A percentile compares a stretch with the other conserved stretches of the same genome.
These are phyloP conservation scores for Jimgerdemannia flammicorona DNA, from an alignment of 192 early-diverging fungal species.

Conservation along the genomic window DNA sequence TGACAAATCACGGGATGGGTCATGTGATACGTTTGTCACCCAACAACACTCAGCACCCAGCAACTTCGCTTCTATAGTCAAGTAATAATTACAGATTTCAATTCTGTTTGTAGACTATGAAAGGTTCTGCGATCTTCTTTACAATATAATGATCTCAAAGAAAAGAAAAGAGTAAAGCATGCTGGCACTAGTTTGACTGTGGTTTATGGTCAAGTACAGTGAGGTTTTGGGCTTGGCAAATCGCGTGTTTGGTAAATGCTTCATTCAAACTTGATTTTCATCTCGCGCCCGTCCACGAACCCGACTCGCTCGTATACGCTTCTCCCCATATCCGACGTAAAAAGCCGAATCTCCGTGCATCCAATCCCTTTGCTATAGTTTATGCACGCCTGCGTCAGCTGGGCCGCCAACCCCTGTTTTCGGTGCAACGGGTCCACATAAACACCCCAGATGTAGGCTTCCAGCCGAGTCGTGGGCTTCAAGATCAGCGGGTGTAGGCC, in stretches of 20 bases:
- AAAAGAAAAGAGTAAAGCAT: too few relatives aligned
- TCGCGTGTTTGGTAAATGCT: background rate
- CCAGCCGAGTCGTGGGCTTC: background rate
- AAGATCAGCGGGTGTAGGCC: background rate
- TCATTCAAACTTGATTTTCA: background rate
- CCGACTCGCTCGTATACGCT: background rate
- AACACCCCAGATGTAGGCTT: background rate
- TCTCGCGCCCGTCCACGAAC: background rate
- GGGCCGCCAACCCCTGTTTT: constrained; percentile 1
- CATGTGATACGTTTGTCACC: background rate
- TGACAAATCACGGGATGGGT: background rate
- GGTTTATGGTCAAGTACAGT: too few relatives aligned
- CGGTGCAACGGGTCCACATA: constrained; percentile 5
- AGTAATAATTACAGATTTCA: background rate
- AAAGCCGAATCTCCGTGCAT: background rate
- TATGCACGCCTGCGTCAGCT: background rate
- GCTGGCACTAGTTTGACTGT: too few relatives aligned
- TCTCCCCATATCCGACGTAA: constrained; percentile 4
- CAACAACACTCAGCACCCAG: too few relatives aligned
- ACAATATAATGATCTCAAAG: too few relatives aligned
- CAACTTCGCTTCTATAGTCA: background rate
- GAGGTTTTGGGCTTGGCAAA: background rate
- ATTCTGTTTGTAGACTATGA: background rate
- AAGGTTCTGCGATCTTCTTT: background rate
- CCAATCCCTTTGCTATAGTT: background rate